Conservation (phyloP, 345 rosid species). For the Toxicodendron radicans region DNA sequence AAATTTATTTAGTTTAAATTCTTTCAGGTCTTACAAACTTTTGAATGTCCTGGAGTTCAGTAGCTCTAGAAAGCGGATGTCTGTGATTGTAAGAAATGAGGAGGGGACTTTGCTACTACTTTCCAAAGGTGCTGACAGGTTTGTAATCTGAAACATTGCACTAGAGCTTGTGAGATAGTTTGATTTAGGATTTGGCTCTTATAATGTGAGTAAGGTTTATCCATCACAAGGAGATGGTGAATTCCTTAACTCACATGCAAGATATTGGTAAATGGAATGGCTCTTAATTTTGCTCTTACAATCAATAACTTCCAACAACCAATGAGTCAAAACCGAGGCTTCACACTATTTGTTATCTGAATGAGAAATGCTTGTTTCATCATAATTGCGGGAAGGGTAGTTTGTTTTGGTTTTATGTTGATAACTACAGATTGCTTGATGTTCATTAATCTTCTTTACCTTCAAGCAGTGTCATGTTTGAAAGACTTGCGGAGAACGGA, state of each 20-base stretch:
- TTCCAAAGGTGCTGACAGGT: conserved; percentile 98
- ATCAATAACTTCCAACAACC: background rate
- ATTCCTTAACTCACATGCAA: background rate
- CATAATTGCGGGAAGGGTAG: conserved; percentile 5
- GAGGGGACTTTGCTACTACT: conserved; percentile 77
- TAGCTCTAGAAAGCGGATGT: conserved; percentile 83
- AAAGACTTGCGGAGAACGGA: conserved; percentile 68
- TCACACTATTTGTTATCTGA: background rate
- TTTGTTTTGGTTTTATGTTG: background rate
- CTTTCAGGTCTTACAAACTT: conserved; percentile 70
- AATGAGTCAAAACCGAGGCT: background rate
- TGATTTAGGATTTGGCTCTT: conserved; percentile 4
- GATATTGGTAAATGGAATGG: background rate
- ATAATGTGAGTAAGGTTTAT: background rate
- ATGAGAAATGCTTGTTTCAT: conserved; percentile 4
- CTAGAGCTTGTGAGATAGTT: background rate
- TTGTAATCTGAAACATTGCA: conserved; percentile 23
- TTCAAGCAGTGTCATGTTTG: conserved; percentile 76
- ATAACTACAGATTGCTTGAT: conserved; percentile 12
- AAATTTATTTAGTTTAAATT: background rate
- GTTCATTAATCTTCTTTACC: conserved; percentile 1
- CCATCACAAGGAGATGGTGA: conserved; percentile 1
- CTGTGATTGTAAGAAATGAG: conserved; percentile 72
- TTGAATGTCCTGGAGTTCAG: conserved; percentile 78
- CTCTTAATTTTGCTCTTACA: background rate